Percentiles rank a stretch among this genome's conserved stretches.
phyloP scores from a whole-genome alignment of 2,329 filamentous ascomycete species.

The Berkeleyomyces rouxiae region DNA sequence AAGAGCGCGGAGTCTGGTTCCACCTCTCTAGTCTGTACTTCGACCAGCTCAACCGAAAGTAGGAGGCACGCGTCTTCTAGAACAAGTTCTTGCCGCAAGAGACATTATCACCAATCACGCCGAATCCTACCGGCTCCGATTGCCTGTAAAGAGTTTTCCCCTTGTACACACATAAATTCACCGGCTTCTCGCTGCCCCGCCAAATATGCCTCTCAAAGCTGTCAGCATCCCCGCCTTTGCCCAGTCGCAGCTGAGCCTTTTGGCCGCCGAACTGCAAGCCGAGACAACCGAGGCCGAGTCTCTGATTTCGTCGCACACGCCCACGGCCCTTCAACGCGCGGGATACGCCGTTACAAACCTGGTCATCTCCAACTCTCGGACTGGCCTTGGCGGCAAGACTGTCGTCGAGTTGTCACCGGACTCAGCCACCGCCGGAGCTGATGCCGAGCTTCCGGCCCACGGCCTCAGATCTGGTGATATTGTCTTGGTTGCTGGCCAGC shows the following conservation, averaged over 20 bases:
- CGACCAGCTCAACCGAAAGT: neutral
- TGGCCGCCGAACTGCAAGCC: constrained; percentile 53
- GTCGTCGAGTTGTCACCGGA: constrained; percentile 69
- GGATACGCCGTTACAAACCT: constrained; percentile 71
- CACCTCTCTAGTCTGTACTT: neutral
- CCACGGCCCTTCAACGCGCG: constrained; percentile 52
- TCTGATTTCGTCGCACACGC: constrained; percentile 51
- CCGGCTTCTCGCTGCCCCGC: neutral
- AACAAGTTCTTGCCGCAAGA: neutral
- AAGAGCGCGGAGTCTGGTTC: neutral
- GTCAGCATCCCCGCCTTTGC: constrained; percentile 54
- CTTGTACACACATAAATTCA: neutral
- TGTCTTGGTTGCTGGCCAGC: constrained; percentile 59
- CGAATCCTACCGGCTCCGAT: neutral
- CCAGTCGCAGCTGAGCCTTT: constrained; percentile 49
- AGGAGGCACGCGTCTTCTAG: neutral
- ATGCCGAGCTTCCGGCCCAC: constrained; percentile 49
- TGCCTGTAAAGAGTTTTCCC: too few species aligned
- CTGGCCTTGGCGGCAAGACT: constrained; percentile 79
- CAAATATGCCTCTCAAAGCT: constrained; percentile 25
- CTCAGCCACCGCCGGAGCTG: constrained; percentile 37
- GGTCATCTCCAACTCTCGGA: constrained; percentile 56
- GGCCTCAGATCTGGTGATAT: constrained; percentile 64
- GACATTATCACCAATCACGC: neutral
- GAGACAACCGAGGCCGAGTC: constrained; percentile 54